Conservation (phyloP, 1,139 yeast species). For the Diutina scorzettiae region DNA sequence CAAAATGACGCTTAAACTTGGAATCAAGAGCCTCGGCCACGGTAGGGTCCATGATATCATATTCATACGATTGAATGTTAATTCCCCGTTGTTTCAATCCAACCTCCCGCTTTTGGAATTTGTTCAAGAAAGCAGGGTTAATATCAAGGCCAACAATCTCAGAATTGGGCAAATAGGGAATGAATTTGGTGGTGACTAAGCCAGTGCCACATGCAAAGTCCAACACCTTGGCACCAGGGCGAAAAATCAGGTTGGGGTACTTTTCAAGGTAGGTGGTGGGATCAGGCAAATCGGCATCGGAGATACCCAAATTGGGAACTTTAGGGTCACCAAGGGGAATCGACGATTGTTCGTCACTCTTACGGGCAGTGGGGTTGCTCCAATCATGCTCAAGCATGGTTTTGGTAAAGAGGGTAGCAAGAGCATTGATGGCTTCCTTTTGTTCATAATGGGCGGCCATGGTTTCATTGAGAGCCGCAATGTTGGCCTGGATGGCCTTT, state of each 20-base stretch:
- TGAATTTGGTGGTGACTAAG: constrained; percentile 18
- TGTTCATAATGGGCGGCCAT: constrained; percentile 17
- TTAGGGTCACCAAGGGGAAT: constrained; percentile 7
- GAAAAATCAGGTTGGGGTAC: constrained; percentile 1
- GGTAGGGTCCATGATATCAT: constrained; percentile 14
- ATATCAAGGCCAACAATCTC: constrained; percentile 28
- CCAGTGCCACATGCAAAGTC: constrained; percentile 41
- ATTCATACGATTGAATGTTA: background rate
- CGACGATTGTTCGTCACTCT: constrained; percentile 11
- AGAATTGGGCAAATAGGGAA: constrained; percentile 16
- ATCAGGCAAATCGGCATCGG: constrained; percentile 13
- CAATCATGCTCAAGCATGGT: constrained; percentile 15
- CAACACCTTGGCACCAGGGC: constrained; percentile 13
- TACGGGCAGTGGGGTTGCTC: constrained; percentile 7
- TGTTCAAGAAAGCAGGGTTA: constrained; percentile 17
- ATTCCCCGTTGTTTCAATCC: constrained; percentile 1
- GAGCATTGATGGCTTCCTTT: constrained; percentile 11
- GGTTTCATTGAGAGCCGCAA: constrained; percentile 13
- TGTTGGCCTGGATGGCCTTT: constrained; percentile 17
- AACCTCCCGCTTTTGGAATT: constrained; percentile 13
- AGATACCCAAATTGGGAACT: background rate
- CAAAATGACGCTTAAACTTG: constrained; percentile 15
- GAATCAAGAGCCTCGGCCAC: constrained; percentile 14
- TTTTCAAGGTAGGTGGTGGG: background rate
- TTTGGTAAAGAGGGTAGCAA: constrained; percentile 14